Conservation (phyloP, 148 eudicot genomes). For the Fagopyrum homotropicum region DNA sequence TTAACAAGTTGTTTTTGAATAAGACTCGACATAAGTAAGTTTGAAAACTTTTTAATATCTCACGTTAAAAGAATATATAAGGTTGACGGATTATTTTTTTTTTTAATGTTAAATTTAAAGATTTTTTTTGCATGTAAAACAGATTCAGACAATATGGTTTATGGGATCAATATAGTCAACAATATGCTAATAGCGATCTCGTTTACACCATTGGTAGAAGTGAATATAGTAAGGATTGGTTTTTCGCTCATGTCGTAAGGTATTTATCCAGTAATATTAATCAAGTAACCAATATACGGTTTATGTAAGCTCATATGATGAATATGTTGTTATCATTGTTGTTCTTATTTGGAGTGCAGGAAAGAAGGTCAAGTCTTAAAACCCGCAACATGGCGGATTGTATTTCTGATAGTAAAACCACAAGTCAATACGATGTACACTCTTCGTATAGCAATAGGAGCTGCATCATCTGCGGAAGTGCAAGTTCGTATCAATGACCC, state of each 20-base stretch:
- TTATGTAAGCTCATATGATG: too few species aligned
- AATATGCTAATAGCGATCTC: conserved; percentile 56
- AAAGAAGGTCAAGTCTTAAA: conserved; percentile 28
- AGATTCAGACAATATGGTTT: conserved; percentile 82
- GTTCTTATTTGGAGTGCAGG: conserved; percentile 22
- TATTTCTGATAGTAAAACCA: background rate
- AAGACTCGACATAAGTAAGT: conserved; percentile 34
- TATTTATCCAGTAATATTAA: background rate
- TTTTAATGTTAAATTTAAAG: background rate
- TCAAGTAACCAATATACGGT: too few species aligned
- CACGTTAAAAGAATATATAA: background rate
- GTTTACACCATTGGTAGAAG: conserved; percentile 43
- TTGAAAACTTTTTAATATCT: background rate
- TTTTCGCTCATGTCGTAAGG: conserved; percentile 72
- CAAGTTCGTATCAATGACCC: conserved; percentile 38
- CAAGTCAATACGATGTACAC: background rate
- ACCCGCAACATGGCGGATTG: conserved; percentile 60
- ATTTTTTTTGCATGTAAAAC: conserved; percentile 1
- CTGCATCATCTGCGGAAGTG: background rate
- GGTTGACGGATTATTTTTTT: background rate
- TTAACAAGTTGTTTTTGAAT: conserved; percentile 34
- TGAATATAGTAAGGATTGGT: conserved; percentile 55
- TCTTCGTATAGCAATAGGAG: conserved; percentile 6
- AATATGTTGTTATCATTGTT: too few species aligned
- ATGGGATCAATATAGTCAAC: conserved; percentile 75